phyloP scores from a whole-genome alignment of 2,329 filamentous ascomycete genomes.

The Penicillium corylophilum region DNA sequence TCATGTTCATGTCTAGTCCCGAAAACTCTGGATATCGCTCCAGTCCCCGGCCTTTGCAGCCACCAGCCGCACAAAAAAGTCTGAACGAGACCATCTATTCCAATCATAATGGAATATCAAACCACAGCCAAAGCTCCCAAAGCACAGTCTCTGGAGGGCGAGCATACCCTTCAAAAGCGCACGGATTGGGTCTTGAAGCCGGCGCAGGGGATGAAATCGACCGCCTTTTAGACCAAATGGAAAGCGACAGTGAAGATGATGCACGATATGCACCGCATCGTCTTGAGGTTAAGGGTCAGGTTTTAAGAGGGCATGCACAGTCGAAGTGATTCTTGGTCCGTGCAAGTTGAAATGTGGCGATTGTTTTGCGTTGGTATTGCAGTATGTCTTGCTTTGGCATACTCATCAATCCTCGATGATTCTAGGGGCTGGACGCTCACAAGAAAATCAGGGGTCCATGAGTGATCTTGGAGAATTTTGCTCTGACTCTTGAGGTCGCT shows the following conservation, averaged over 20 bases:
- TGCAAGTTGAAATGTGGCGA: background rate
- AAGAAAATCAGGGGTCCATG: background rate
- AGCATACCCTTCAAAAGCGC: constrained; percentile 3
- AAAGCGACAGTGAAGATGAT: constrained; percentile 39
- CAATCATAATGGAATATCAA: constrained; percentile 7
- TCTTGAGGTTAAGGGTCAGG: constrained; percentile 3
- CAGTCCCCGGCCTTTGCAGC: constrained; percentile 31
- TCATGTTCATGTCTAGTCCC: constrained; percentile 53
- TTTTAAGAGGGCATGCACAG: constrained; percentile 4
- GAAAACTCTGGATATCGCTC: constrained; percentile 47
- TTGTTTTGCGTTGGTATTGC: background rate
- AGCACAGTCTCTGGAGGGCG: constrained; percentile 11
- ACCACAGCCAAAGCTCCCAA: constrained; percentile 21
- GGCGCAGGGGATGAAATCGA: constrained; percentile 42
- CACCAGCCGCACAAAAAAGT: constrained; percentile 23
- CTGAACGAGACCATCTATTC: constrained; percentile 26
- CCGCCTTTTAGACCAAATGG: constrained; percentile 43
- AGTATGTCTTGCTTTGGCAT: background rate
- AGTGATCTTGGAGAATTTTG: background rate
- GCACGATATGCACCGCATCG: constrained; percentile 18
- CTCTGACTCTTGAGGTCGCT: background rate
- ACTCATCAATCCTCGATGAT: background rate
- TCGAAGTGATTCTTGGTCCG: constrained; percentile 5
- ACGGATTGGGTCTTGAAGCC: constrained; percentile 27
- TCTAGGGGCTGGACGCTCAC: background rate